Conservation (phyloP, 2,329 filamentous ascomycete species). For the Tolypocladium paradoxum region DNA sequence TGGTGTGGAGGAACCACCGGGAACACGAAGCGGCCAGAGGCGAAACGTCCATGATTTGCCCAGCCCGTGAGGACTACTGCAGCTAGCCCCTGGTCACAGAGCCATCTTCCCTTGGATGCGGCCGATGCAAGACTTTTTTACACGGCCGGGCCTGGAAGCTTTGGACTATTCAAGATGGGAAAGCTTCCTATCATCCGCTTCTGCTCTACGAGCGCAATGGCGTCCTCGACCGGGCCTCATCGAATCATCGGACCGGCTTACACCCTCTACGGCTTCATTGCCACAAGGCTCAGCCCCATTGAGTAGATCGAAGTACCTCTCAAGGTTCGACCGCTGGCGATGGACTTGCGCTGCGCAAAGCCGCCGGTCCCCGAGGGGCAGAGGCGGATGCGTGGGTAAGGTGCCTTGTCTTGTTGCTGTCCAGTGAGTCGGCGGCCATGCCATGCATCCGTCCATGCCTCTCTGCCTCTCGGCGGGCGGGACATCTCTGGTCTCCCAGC, state of each 20-base stretch:
- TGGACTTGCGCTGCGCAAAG: background rate
- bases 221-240: background rate
- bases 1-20: conserved; percentile 19
- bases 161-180: background rate
- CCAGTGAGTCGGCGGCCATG: background rate
- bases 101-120: background rate
- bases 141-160: background rate
- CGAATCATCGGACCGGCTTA: background rate
- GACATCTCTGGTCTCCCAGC: background rate
- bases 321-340: background rate
- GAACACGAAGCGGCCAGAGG: conserved; percentile 16
- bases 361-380: background rate
- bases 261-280: background rate
- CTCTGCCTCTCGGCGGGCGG: background rate
- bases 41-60: background rate
- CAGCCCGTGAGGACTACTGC: background rate
- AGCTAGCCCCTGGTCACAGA: background rate
- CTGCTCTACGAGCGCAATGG: background rate
- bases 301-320: too few species aligned
- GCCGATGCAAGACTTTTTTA: background rate
- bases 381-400: background rate
- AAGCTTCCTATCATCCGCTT: background rate
- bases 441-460: background rate
- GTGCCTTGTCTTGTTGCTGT: too few species aligned
- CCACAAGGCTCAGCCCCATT: background rate